Base-by-base conservation (phyloP, 164 flowering plant species). In the Vitis cinerea region DNA sequence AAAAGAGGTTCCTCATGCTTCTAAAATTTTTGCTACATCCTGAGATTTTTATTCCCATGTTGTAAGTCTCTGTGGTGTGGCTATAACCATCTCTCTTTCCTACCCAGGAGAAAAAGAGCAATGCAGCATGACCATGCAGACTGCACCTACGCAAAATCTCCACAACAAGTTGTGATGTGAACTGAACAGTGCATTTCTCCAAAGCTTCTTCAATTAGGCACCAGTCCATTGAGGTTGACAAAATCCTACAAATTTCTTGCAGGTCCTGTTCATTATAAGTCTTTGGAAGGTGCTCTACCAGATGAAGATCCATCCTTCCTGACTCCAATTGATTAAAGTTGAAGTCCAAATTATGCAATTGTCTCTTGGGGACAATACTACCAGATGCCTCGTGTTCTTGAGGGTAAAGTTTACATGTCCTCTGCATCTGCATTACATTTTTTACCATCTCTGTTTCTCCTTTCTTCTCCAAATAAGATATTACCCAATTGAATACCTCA, bases 21-120 rank as follows among this genome's bases (percentile, higher is more conserved):
- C 79, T 84, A 73, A 92, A 94, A 80, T 92, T 88, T 79, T 94
- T 90, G 3, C 83, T 90, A 29, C 73, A 67, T 30, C 98, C 98
- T 9, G 97, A 68, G 16, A 91, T 70, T 75, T 92, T 92, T 54
- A 94, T 89, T 13, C 88, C 97, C 87, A 83, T 83, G 83, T 94
- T 88, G 79, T 89, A 92, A 29, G 92, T 80, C 61, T 86, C 88
- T 31, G 92, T 62, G 19, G 77, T 86, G 80, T 89, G 93, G 15
- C 44, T 64, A 78, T 86, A 90, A 63, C 84, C 88, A 73, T 67
- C 49, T 71, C 66, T 85, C 72, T 79, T 82, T 47, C 82, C 85
- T 9, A 92, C 85, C 97, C 97, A 94, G 15, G 90, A 70, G 78
- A 94, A 94, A 71, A 94, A 90, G 12, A 62, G 73, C 30, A 89